Evolutionary conservation across 2,329 filamentous ascomycete genomes (phyloP), one percentile per base, ranked within the genome.

Genomic region (Hirsutella thompsonii): DNA sequence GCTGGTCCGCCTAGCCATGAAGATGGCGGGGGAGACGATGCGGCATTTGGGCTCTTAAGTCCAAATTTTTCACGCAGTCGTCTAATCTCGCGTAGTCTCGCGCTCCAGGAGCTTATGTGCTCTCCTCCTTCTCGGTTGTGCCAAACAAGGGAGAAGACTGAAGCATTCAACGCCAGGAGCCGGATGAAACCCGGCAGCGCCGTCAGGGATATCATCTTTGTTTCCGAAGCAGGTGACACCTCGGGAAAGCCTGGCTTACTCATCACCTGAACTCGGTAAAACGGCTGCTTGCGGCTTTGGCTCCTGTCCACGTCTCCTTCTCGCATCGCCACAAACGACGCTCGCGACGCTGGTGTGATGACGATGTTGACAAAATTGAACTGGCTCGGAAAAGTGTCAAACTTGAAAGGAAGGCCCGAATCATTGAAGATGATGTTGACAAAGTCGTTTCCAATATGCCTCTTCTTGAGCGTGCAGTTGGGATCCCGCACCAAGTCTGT

Each of bases 401-500:
- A 94, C 41, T 76, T 74, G 65, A 94, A 96, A 0, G 84, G 82
- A 37, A 81, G 61, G n/a, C 92, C 90, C 2, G 89, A 95, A 54
- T 94, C 87, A 58, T 98, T 98, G 71, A 93, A 98, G 43, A 98
- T 82, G 51, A 98, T 94, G 57, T 94, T 96, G 56, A 98, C 92
- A 58, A 86, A 94, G 60, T 96, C 92, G 55, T 98, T 98, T 43
- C 92, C 92, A 45, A 96, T 92, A 55, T 96, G 93, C 3, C 80
- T 74, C 62, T 98, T 98, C 67, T 98, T 98, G 58, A 78, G 73
- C 46, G 81, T 79, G 54, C 82, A 87, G 46, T 77, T 72, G 9
- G 82, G 76, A 52, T 94, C 88, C 23, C 76, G 72, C 41, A 87
- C 78, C 13, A 81, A 66, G 55, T 93, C 76, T 9, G 87, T 94